These are phyloP conservation scores for Emmonsiellopsis sp. DNA, from an alignment of 2,329 filamentous ascomycete species.

Conservation along the genomic window DNA sequence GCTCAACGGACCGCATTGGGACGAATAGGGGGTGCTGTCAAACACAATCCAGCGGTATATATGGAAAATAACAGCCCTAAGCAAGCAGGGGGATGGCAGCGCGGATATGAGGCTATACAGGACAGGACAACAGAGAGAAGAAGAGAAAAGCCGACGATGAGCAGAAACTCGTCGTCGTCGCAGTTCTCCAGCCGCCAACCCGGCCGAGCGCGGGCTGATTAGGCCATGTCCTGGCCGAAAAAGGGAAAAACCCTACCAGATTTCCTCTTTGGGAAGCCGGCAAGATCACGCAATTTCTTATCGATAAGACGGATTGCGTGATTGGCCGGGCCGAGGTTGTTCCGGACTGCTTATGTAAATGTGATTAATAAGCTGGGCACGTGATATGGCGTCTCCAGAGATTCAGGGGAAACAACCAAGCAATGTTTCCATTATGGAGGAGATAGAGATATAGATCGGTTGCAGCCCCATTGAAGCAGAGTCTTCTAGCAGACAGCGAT, in stretches of 20 bases:
- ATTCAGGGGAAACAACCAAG: too few relatives aligned
- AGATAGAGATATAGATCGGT: too few relatives aligned
- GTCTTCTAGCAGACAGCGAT: too few relatives aligned
- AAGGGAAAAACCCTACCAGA: background rate
- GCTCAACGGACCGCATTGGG: conserved; percentile 10
- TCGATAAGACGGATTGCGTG: background rate
- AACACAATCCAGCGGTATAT: background rate
- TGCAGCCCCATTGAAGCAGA: too few relatives aligned
- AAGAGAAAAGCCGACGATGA: background rate
- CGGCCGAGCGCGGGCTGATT: too few relatives aligned
- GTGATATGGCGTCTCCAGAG: too few relatives aligned
- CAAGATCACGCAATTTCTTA: conserved; percentile 3
- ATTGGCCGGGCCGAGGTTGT: background rate
- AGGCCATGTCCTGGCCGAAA: background rate
- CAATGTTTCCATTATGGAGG: too few relatives aligned
- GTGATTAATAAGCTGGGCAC: background rate
- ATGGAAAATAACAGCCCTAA: background rate
- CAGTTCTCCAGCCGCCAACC: too few relatives aligned
- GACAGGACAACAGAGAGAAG: background rate
- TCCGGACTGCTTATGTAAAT: background rate
- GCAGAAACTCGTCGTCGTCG: background rate
- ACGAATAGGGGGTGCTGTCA: background rate
- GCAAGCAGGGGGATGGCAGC: background rate
- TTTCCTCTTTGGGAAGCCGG: background rate
- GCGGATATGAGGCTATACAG: background rate